Conservation (phyloP, 169 alveolate species). For the Cryptosporidium baileyi region DNA sequence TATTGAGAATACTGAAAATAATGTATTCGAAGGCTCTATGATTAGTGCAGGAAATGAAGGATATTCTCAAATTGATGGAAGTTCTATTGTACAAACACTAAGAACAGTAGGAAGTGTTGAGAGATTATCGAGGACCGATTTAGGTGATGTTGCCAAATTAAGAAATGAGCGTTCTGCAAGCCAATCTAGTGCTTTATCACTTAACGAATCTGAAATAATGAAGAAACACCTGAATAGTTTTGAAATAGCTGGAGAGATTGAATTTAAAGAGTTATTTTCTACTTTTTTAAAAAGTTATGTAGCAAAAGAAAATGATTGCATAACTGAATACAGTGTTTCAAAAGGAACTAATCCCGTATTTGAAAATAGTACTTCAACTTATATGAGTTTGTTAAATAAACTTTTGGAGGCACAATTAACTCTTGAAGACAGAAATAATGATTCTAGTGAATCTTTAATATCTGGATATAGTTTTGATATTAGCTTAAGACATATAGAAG, state of each 20-base stretch:
- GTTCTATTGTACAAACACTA: slow-evolving; percentile 32
- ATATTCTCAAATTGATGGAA: slow-evolving; percentile 47
- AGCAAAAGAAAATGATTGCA: slow-evolving; percentile 41
- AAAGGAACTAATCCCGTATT: neutral
- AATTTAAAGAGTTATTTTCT: slow-evolving; percentile 46
- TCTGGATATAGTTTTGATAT: slow-evolving; percentile 53
- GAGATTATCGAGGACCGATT: slow-evolving; percentile 28
- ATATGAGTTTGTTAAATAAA: slow-evolving; percentile 30
- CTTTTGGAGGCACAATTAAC: slow-evolving; percentile 49
- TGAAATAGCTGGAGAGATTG: slow-evolving; percentile 36
- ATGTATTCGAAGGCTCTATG: slow-evolving; percentile 4
- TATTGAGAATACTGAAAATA: slow-evolving; percentile 12
- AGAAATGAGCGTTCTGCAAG: slow-evolving; percentile 7
- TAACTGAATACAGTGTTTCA: slow-evolving; percentile 16
- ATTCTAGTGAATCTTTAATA: neutral
- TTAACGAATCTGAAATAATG: slow-evolving; percentile 10
- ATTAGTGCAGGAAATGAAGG: slow-evolving; percentile 41
- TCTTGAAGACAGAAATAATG: slow-evolving; percentile 19
- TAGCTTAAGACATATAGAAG: slow-evolving; percentile 46
- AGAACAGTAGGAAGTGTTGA: slow-evolving; percentile 33
- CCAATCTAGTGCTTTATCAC: slow-evolving; percentile 16
- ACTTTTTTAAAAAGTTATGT: slow-evolving; percentile 17
- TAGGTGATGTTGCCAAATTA: slow-evolving; percentile 39
- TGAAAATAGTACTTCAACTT: slow-evolving; percentile 1
- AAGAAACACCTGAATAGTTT: neutral